These are phyloP conservation scores for Penicillium olsonii DNA, from an alignment of 2,329 filamentous ascomycete species.

Conservation along the genomic window DNA sequence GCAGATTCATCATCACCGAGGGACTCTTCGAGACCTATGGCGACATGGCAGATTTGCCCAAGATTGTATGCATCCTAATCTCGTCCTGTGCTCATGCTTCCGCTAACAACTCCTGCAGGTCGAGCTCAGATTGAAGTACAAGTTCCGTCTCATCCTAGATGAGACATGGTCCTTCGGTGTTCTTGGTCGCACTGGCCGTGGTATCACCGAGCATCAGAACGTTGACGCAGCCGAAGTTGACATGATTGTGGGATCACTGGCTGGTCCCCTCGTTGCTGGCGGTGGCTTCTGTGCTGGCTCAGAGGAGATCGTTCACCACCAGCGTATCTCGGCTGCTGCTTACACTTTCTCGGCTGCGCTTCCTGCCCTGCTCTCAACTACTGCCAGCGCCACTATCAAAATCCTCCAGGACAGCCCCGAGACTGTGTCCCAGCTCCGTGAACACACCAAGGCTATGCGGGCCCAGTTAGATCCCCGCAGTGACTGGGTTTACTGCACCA, in stretches of 20 bases:
- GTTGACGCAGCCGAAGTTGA: slow-evolving; percentile 91
- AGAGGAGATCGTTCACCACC: slow-evolving; percentile 90
- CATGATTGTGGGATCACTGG: slow-evolving; percentile 93
- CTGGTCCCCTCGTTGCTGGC: slow-evolving; percentile 85
- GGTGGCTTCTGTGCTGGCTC: slow-evolving; percentile 95
- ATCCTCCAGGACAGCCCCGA: slow-evolving; percentile 86
- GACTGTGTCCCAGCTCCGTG: slow-evolving; percentile 73
- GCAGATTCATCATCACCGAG: slow-evolving; percentile 94
- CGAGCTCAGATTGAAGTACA: slow-evolving; percentile 93
- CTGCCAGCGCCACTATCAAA: slow-evolving; percentile 84
- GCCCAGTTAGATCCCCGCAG: slow-evolving; percentile 87
- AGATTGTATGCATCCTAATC: slow-evolving; percentile 61
- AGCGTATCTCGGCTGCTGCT: slow-evolving; percentile 86
- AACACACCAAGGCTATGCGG: slow-evolving; percentile 83
- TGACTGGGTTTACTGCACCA: slow-evolving; percentile 87
- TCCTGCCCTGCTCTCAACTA: slow-evolving; percentile 92
- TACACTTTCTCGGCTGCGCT: slow-evolving; percentile 97
- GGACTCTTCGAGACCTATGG: slow-evolving; percentile 89
- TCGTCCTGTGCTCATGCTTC: not conserved
- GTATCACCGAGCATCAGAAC: slow-evolving; percentile 93
- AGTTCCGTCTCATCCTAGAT: slow-evolving; percentile 95
- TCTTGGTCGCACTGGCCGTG: slow-evolving; percentile 84
- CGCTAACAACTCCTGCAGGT: slow-evolving; percentile 54
- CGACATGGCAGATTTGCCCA: slow-evolving; percentile 81
- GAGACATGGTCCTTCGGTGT: slow-evolving; percentile 98